Evolutionary conservation across 2,329 filamentous ascomycete species (phyloP), one percentile per base, ranked within the genome.

Genomic region (Pseudogymnoascus sp.): DNA sequence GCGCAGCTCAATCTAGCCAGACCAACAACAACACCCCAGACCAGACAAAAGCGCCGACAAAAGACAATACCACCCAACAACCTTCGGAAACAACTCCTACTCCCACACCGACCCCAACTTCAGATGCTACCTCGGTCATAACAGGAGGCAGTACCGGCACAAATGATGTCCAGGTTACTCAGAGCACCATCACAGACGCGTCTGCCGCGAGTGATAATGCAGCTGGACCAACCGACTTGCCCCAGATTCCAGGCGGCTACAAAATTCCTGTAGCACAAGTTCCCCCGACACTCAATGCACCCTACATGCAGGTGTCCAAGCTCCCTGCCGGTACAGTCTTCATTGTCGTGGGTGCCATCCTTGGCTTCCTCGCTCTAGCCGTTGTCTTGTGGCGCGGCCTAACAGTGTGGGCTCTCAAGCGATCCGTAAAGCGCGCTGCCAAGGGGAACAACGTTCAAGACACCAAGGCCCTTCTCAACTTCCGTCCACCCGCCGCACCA

Each of bases 281-380:
- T 2, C 95, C 95, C 6, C 89, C 92, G 26, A 96, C 90, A 2
- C 81, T 84, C 40, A 85, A 88, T 71, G 95, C 95, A 4, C 92
- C 93, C 14, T 99, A 91, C 74, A 96, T 97, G 91, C 88, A 93
- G 72, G 86, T 88, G 71, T 96, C 92, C 0, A 87, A 78, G 62
- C 81, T 93, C 10, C 95, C 95, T 2, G 90, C 97, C 71, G 95
- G 95, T 63, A 97, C 93, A 3, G 89, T 99, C 65, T 99, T 99
- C 78, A 99, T 99, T 71, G 89, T 87, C 21, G 95, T 97, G 1
- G 95, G 95, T 54, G 89, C 92, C 26, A 88, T 91, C 29, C 83
- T 99, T 5, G 95, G 91, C 14, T 88, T 92, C 68, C 85, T 97
- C 67, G 91, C 86, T 10, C 79, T 91, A 7, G 86, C 86, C n/a